Percentiles rank a stretch among this genome's conserved stretches.
These are phyloP conservation scores for Aspergillus sojae DNA, from an alignment of 2,329 filamentous ascomycete species.

Conservation along the genomic window DNA sequence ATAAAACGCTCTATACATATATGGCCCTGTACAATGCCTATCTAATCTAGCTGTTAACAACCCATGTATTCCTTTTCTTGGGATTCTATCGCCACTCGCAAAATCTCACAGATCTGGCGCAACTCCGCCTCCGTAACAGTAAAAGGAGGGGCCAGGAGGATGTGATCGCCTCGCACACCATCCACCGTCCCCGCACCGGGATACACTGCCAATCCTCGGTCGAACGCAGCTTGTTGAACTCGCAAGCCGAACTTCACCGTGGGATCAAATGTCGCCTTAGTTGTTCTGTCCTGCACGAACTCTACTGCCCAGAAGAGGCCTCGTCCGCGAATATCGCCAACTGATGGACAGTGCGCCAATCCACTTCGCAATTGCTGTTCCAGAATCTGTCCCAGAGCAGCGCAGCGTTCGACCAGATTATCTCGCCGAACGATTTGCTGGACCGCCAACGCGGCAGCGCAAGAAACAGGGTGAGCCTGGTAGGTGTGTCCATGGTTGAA, in stretches of 20 bases:
- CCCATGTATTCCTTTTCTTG: not conserved
- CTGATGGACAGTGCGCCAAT: not conserved
- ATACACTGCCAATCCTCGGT: not conserved
- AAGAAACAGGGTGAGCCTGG: slow-evolving; percentile 6
- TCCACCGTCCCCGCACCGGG: slow-evolving; percentile 3
- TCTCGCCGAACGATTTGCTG: slow-evolving; percentile 4
- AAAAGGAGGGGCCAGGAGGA: slow-evolving; percentile 2
- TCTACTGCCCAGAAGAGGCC: slow-evolving; percentile 11
- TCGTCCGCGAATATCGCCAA: slow-evolving; percentile 5
- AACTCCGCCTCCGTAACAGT: not conserved
- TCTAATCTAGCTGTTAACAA: not conserved
- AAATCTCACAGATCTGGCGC: not conserved
- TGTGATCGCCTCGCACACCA: slow-evolving; percentile 1
- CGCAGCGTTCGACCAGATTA: not conserved
- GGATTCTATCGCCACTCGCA: not conserved
- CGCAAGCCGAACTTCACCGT: not conserved
- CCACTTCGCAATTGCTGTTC: not conserved
- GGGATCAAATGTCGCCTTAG: not conserved
- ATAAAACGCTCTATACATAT: not conserved
- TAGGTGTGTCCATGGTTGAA: slow-evolving; percentile 7
- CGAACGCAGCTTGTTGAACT: slow-evolving; percentile 2
- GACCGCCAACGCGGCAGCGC: slow-evolving; percentile 5
- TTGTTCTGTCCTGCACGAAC: slow-evolving; percentile 2
- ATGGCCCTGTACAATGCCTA: not conserved
- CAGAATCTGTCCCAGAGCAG: not conserved